phyloP scores from a whole-genome alignment of 257 asterid species.

The Apocynum venetum region DNA sequence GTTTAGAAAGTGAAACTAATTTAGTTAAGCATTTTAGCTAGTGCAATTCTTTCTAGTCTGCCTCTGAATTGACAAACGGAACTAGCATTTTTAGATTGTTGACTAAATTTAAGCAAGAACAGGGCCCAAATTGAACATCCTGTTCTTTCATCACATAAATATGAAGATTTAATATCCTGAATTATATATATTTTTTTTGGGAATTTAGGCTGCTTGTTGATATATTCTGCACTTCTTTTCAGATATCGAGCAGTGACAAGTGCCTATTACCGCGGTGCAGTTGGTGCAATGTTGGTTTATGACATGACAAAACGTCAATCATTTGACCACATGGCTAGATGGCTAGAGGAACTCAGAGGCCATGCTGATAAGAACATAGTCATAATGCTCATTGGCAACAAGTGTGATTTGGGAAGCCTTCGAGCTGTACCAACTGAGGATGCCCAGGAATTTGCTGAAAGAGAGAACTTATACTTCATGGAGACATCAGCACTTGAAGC shows the following conservation, averaged over 20 bases:
- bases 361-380: slow-evolving; percentile 90
- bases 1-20: neutral
- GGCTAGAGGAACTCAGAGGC: slow-evolving; percentile 84
- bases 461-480: slow-evolving; percentile 80
- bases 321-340: slow-evolving; percentile 82
- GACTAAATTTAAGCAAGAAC: no score
- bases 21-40: neutral
- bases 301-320: slow-evolving; percentile 85
- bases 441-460: slow-evolving; percentile 84
- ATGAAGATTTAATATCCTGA: neutral
- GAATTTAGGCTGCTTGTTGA: neutral
- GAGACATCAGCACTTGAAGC: slow-evolving; percentile 87
- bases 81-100: neutral
- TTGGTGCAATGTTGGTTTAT: slow-evolving; percentile 82
- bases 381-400: slow-evolving; percentile 78
- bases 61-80: neutral
- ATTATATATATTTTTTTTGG: neutral
- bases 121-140: neutral
- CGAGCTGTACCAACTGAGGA: slow-evolving; percentile 82
- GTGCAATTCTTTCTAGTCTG: neutral
- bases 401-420: slow-evolving; percentile 65
- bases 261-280: slow-evolving; percentile 92
- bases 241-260: slow-evolving; percentile 93
- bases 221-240: neutral
- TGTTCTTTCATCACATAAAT: neutral